These are phyloP conservation scores for Diaporthe sp. DNA, from an alignment of 2,329 filamentous ascomycete species.

Conservation along the genomic window DNA sequence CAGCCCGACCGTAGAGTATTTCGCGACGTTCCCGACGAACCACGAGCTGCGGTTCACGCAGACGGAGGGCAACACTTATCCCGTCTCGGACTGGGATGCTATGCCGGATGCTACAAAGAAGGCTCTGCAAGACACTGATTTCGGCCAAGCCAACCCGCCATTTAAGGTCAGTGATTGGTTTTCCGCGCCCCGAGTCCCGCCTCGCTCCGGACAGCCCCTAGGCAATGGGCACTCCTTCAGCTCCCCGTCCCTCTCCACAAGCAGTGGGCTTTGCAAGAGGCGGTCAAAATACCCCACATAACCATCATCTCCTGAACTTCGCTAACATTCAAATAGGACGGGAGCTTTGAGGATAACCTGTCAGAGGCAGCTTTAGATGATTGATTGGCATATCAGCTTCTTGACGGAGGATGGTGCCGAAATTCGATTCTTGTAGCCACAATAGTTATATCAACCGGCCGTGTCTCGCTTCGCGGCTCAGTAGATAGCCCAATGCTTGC, in stretches of 20 bases:
- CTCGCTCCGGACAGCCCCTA: not conserved
- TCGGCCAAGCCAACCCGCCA: slow-evolving; percentile 52
- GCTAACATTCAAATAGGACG: not conserved
- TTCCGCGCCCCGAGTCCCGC: not conserved
- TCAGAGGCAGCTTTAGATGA: slow-evolving; percentile 18
- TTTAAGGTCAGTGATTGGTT: slow-evolving; percentile 42
- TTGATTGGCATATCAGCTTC: not conserved
- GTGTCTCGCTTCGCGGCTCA: not conserved
- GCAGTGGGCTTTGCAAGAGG: not conserved
- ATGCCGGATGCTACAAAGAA: slow-evolving; percentile 45
- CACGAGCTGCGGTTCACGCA: slow-evolving; percentile 50
- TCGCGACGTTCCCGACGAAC: slow-evolving; percentile 44
- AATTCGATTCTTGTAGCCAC: slow-evolving; percentile 4
- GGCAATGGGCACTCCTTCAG: not conserved
- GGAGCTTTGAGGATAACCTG: slow-evolving; percentile 13
- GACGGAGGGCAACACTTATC: slow-evolving; percentile 46
- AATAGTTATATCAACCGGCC: not conserved
- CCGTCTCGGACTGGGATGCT: slow-evolving; percentile 53
- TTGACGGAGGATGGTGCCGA: not conserved
- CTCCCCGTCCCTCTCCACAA: not conserved
- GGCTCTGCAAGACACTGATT: slow-evolving; percentile 48
- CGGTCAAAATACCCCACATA: not conserved
- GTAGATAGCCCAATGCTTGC: not conserved
- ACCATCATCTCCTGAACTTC: not conserved
- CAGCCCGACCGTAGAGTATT: slow-evolving; percentile 46